These are phyloP conservation scores for Thielaviopsis euricoi DNA, from an alignment of 2,329 filamentous ascomycete species.

Conservation along the genomic window DNA sequence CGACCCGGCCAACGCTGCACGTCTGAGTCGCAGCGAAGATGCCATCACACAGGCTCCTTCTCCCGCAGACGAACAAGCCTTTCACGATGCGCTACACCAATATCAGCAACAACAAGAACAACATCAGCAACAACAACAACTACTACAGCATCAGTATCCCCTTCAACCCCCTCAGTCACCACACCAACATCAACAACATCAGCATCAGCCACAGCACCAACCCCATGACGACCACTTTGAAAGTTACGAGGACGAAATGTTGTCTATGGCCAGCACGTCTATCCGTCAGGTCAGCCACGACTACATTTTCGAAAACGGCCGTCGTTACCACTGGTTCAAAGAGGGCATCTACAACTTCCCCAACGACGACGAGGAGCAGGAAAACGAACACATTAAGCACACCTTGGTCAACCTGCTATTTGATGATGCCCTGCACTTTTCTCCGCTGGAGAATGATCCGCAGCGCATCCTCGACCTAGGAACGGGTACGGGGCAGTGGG, in stretches of 20 bases:
- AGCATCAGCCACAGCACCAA: neutral
- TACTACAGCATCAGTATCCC: neutral
- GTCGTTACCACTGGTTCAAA: slow-evolving; percentile 26
- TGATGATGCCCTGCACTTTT: slow-evolving; percentile 32
- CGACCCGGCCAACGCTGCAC: neutral
- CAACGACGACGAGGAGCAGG: slow-evolving; percentile 43
- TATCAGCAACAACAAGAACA: neutral
- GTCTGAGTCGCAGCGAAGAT: neutral
- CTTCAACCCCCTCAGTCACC: neutral
- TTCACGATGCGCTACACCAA: neutral
- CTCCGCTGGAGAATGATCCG: slow-evolving; percentile 29
- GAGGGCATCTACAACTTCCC: slow-evolving; percentile 37
- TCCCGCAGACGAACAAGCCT: neutral
- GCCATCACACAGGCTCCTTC: neutral
- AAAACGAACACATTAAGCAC: slow-evolving; percentile 41
- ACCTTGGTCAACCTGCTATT: slow-evolving; percentile 32
- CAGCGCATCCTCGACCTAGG: slow-evolving; percentile 40
- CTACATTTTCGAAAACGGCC: slow-evolving; percentile 11
- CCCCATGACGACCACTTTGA: neutral
- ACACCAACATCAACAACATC: neutral
- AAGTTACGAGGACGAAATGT: slow-evolving; percentile 1
- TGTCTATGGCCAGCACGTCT: slow-evolving; percentile 6
- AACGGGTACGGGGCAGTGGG: slow-evolving; percentile 43
- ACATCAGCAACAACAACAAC: neutral
- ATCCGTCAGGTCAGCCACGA: slow-evolving; percentile 8